Percentiles rank a stretch among this genome's conserved stretches.
These are phyloP conservation scores for Prunella vulgaris DNA, from an alignment of 257 asterid genomes.

Conservation along the genomic window DNA sequence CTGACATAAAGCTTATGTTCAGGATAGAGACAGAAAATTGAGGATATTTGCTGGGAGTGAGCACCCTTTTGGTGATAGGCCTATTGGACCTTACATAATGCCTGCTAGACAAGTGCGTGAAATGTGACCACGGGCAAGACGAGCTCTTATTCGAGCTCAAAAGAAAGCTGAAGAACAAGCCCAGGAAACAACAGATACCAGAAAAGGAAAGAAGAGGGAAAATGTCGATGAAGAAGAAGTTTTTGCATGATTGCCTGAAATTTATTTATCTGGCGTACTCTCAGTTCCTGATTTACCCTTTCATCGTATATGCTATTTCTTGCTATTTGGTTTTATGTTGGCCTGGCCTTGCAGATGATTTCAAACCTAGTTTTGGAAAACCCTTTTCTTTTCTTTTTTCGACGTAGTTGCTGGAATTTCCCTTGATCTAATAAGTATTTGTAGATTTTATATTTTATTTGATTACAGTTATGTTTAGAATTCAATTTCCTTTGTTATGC, in stretches of 20 bases:
- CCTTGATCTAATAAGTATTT: not conserved
- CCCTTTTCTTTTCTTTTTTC: not conserved
- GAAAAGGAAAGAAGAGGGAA: conserved; percentile 62
- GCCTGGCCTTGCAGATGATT: not conserved
- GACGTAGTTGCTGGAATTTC: not conserved
- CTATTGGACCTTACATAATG: conserved; percentile 65
- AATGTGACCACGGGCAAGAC: conserved; percentile 80
- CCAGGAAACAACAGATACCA: conserved; percentile 38
- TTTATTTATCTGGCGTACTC: not conserved
- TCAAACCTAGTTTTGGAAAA: not conserved
- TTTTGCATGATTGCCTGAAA: conserved; percentile 25
- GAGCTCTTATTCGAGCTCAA: conserved; percentile 91
- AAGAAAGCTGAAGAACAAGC: conserved; percentile 82
- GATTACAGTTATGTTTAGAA: not conserved
- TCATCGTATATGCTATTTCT: not conserved
- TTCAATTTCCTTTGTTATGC: not conserved
- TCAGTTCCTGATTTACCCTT: not conserved
- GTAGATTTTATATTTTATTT: not conserved
- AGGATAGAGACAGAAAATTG: conserved; percentile 89
- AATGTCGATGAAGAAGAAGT: conserved; percentile 28
- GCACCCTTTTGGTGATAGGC: conserved; percentile 86
- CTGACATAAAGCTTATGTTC: conserved; percentile 8
- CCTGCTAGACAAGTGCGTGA: conserved; percentile 89
- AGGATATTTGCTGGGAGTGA: conserved; percentile 79
- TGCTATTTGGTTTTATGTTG: not conserved